phyloP scores from a whole-genome alignment of 768 basidiomycete genomes.

The Baorangia bicolor region DNA sequence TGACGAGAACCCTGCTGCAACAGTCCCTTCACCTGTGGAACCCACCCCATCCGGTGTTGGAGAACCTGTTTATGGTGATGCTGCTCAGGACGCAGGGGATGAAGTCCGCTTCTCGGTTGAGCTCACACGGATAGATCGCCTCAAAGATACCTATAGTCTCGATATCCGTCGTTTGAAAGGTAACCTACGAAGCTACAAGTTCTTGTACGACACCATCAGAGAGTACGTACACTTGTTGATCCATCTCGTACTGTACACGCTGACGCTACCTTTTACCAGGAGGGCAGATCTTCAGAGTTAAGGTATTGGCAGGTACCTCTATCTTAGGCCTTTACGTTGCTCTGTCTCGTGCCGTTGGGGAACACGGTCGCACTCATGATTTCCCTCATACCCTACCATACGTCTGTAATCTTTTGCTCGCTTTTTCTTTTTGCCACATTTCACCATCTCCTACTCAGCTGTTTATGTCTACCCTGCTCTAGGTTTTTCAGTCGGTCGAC shows the following conservation, averaged over 20 bases:
- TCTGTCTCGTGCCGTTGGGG: neutral
- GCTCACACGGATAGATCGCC: slow-evolving; percentile 83
- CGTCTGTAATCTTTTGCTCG: slow-evolving; percentile 22
- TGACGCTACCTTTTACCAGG: slow-evolving; percentile 23
- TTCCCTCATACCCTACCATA: slow-evolving; percentile 31
- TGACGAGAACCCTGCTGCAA: slow-evolving; percentile 30
- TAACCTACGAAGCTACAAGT: slow-evolving; percentile 89
- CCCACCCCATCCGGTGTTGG: slow-evolving; percentile 31
- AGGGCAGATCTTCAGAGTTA: slow-evolving; percentile 40
- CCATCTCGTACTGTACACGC: slow-evolving; percentile 1
- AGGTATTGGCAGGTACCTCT: slow-evolving; percentile 28
- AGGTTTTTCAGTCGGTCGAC: slow-evolving; percentile 16
- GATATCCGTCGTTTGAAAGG: slow-evolving; percentile 93
- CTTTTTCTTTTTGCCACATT: neutral
- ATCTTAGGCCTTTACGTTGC: slow-evolving; percentile 2
- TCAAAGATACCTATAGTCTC: slow-evolving; percentile 88
- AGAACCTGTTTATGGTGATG: slow-evolving; percentile 77
- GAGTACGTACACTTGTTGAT: slow-evolving; percentile 53
- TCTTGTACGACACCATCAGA: slow-evolving; percentile 84
- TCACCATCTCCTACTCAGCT: slow-evolving; percentile 11
- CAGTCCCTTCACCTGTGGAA: slow-evolving; percentile 35
- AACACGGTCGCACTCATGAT: slow-evolving; percentile 8
- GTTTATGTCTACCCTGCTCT: slow-evolving; percentile 26
- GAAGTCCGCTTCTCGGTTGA: slow-evolving; percentile 98
- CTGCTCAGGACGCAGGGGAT: slow-evolving; percentile 81